phyloP scores from a whole-genome alignment of 2,329 filamentous ascomycete species.

The Rutstroemia sydowiana region DNA sequence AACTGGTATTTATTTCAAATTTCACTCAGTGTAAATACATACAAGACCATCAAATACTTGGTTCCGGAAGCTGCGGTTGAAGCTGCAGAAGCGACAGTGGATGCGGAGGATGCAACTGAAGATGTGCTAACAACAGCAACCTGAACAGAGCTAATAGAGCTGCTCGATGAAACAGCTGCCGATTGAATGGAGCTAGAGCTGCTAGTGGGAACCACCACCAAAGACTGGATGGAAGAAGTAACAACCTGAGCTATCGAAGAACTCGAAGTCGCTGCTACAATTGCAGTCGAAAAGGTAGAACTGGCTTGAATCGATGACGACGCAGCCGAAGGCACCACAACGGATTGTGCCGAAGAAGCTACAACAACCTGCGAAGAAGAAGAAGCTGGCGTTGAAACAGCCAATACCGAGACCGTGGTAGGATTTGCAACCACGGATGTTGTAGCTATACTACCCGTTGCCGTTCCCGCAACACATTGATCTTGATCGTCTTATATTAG shows the following conservation, averaged over 20 bases:
- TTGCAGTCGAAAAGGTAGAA: too few relatives aligned
- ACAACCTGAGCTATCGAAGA: too few relatives aligned
- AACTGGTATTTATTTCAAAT: background rate
- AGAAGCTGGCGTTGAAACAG: too few relatives aligned
- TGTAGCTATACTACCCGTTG: background rate
- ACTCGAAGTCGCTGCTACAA: too few relatives aligned
- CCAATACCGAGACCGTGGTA: background rate
- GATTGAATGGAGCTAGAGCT: too few relatives aligned
- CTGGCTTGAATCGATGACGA: too few relatives aligned
- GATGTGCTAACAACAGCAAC: background rate
- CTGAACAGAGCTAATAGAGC: background rate
- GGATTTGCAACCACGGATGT: background rate
- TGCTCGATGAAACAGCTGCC: background rate
- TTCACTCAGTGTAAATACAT: background rate
- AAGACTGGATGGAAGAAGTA: too few relatives aligned
- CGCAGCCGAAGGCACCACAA: too few relatives aligned
- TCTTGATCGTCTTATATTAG: background rate
- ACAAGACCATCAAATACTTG: constrained; percentile 7
- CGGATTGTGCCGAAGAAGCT: too few relatives aligned
- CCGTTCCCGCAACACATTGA: background rate
- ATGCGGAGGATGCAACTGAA: background rate
- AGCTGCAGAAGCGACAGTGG: background rate
- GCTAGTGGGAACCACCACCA: too few relatives aligned
- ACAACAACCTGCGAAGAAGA: too few relatives aligned
- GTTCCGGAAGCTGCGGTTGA: background rate